Percentiles rank a stretch among this genome's conserved stretches.
These are phyloP conservation scores for Phytophthora meadii DNA, from an alignment of 352 stramenopile genomes.

Conservation along the genomic window DNA sequence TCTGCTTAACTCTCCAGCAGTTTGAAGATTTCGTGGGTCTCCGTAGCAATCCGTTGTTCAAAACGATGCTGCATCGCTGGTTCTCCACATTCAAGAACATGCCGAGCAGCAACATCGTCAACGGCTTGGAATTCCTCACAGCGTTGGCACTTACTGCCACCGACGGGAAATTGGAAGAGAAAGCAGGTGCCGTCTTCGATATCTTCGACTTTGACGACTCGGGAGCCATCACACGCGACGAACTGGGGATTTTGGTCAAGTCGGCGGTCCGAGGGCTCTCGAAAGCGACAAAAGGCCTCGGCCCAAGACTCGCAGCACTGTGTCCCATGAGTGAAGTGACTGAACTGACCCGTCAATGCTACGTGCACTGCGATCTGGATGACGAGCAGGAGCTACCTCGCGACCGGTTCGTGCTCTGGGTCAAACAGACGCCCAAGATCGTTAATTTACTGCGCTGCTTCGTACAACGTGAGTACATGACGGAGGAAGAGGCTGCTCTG, in stretches of 20 bases:
- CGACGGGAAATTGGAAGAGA: slow-evolving; percentile 68
- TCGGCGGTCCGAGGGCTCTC: slow-evolving; percentile 70
- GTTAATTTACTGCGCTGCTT: slow-evolving; percentile 77
- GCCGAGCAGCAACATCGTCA: slow-evolving; percentile 62
- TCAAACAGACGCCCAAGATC: slow-evolving; percentile 76
- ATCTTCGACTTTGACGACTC: slow-evolving; percentile 83
- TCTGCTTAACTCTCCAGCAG: slow-evolving; percentile 68
- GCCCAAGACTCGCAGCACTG: slow-evolving; percentile 56
- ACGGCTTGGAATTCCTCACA: slow-evolving; percentile 73
- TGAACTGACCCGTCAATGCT: slow-evolving; percentile 70
- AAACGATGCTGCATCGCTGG: slow-evolving; percentile 57
- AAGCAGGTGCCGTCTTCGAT: slow-evolving; percentile 68
- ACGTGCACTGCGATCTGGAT: slow-evolving; percentile 68
- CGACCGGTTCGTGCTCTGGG: slow-evolving; percentile 61
- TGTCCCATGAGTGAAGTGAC: slow-evolving; percentile 69
- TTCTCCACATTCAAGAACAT: slow-evolving; percentile 80
- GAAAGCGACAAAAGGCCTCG: slow-evolving; percentile 70
- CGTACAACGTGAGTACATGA: slow-evolving; percentile 69
- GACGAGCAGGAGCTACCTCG: slow-evolving; percentile 69
- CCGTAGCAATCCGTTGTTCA: slow-evolving; percentile 66
- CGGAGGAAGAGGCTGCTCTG: slow-evolving; percentile 56
- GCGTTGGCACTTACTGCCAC: slow-evolving; percentile 57
- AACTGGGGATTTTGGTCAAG: slow-evolving; percentile 80
- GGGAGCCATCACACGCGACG: slow-evolving; percentile 71
- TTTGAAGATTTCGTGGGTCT: slow-evolving; percentile 74